These are phyloP conservation scores for Fusarium coicis DNA, from an alignment of 2,329 filamentous ascomycete genomes.

Conservation along the genomic window DNA sequence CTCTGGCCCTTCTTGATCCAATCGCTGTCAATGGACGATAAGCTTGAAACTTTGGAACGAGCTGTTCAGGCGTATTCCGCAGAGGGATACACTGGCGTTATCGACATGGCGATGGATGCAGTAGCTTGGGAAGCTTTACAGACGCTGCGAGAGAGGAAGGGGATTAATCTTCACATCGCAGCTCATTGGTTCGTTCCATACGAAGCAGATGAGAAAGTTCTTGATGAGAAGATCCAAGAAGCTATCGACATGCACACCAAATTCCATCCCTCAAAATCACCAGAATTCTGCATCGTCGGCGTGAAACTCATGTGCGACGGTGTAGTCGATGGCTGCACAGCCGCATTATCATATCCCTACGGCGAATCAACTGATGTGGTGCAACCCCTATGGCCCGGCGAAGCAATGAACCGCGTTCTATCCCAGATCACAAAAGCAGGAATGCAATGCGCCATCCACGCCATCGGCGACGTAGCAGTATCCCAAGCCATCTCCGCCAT, in stretches of 20 bases:
- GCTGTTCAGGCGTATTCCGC: constrained; percentile 58
- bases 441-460: constrained; percentile 72
- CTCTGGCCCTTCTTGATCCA: constrained; percentile 60
- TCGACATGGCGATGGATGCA: constrained; percentile 66
- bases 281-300: constrained; percentile 60
- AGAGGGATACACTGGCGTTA: constrained; percentile 60
- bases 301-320: constrained; percentile 75
- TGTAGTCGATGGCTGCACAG: constrained; percentile 73
- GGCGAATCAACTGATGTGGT: constrained; percentile 58
- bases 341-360: constrained; percentile 69
- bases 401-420: constrained; percentile 64
- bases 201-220: constrained; percentile 46
- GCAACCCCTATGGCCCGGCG: constrained; percentile 62
- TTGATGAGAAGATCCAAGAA: constrained; percentile 56
- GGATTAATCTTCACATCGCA: constrained; percentile 55
- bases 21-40: constrained; percentile 54
- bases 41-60: constrained; percentile 53
- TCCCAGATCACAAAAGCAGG: constrained; percentile 62
- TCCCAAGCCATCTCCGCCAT: constrained; percentile 67
- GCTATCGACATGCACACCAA: constrained; percentile 54
- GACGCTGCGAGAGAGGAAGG: constrained; percentile 47
- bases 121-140: constrained; percentile 57
- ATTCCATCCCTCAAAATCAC: constrained; percentile 41
- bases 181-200: constrained; percentile 59
- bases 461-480: constrained; percentile 71